phyloP scores from a whole-genome alignment of 371 early-diverging fungal genomes.

The Apophysomyces sp. region DNA sequence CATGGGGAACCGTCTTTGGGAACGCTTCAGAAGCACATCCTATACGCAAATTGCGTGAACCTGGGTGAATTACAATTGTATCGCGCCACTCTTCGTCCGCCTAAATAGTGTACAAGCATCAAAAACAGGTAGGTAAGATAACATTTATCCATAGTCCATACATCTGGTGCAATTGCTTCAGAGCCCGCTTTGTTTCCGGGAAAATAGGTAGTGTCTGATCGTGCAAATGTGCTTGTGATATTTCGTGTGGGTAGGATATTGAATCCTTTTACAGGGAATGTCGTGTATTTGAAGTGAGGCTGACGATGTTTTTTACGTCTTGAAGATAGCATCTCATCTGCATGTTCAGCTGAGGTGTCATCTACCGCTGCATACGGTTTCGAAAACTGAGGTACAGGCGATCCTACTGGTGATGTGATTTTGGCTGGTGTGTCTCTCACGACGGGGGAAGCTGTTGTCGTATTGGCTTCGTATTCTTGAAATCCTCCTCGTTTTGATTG shows the following conservation, averaged over 20 bases:
- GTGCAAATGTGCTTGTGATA: constrained; percentile 41
- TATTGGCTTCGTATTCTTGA: not conserved
- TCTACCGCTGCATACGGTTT: not conserved
- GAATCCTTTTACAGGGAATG: constrained; percentile 48
- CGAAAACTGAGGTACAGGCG: not conserved
- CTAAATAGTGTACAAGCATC: constrained; percentile 12
- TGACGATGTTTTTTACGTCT: constrained; percentile 7
- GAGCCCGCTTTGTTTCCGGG: constrained; percentile 40
- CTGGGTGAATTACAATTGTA: constrained; percentile 85
- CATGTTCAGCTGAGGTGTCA: not conserved
- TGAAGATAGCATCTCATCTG: not conserved
- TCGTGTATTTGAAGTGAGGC: constrained; percentile 48
- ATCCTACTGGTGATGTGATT: not conserved
- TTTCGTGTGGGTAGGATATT: constrained; percentile 51
- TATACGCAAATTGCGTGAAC: constrained; percentile 77
- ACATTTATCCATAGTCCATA: constrained; percentile 23
- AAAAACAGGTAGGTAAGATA: not conserved
- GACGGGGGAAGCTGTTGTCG: not conserved
- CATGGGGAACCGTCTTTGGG: constrained; percentile 76
- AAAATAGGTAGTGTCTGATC: constrained; percentile 36
- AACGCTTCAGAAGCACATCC: constrained; percentile 83
- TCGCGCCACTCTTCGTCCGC: constrained; percentile 51
- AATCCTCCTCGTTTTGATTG: not conserved
- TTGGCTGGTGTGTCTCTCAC: not conserved
- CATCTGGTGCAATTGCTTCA: constrained; percentile 35